These are phyloP conservation scores for Salix exigua DNA, from an alignment of 345 rosid genomes.

Conservation along the genomic window DNA sequence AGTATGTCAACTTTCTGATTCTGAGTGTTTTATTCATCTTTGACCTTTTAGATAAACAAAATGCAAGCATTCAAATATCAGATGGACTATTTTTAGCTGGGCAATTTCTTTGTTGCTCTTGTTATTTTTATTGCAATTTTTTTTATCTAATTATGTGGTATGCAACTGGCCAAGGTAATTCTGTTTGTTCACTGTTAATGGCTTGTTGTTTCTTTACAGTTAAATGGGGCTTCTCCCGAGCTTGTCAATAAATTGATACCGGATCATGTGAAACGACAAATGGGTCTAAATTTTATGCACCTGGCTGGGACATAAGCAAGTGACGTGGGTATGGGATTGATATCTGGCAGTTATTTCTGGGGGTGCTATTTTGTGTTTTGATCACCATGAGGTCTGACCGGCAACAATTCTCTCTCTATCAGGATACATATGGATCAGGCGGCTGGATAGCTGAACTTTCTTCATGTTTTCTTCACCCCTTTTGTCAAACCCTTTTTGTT, in stretches of 20 bases:
- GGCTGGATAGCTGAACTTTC: conserved; percentile 28
- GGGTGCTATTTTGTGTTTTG: conserved; percentile 24
- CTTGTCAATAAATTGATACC: conserved; percentile 83
- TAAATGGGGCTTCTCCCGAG: conserved; percentile 67
- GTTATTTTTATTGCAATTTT: background rate
- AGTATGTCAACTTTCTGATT: conserved; percentile 26
- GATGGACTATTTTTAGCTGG: background rate
- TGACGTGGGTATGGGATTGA: conserved; percentile 9
- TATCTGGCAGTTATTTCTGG: conserved; percentile 20
- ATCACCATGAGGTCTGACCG: conserved; percentile 29
- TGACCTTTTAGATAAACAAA: background rate
- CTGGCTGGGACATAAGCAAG: conserved; percentile 55
- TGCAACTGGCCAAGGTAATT: background rate
- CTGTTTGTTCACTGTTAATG: background rate
- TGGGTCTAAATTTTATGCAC: conserved; percentile 70
- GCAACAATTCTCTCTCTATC: conserved; percentile 31
- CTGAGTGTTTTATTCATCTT: background rate
- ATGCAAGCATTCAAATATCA: background rate
- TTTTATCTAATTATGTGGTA: background rate
- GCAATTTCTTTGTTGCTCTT: background rate
- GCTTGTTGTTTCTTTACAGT: conserved; percentile 26
- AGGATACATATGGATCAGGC: conserved; percentile 20
- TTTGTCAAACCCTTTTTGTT: conserved; percentile 20
- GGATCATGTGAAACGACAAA: conserved; percentile 70
- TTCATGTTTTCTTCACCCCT: conserved; percentile 14